Conservation (phyloP, 148 eudicot genomes). For the Polygonum aviculare region DNA sequence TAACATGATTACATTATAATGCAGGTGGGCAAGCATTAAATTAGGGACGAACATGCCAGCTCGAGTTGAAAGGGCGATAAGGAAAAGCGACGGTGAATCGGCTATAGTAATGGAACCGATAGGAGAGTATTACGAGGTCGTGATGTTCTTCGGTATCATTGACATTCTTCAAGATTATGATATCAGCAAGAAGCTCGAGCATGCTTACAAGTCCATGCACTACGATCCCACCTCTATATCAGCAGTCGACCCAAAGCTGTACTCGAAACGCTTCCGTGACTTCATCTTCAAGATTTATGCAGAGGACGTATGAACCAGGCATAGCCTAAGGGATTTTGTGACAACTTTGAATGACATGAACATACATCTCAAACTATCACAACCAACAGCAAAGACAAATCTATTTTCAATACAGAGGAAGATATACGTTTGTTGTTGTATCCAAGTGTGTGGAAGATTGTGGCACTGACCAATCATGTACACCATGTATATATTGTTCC, state of each 20-base stretch:
- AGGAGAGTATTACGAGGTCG: slow-evolving; percentile 8
- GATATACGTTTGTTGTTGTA: not conserved
- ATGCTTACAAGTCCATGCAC: slow-evolving; percentile 14
- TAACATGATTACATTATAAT: not conserved
- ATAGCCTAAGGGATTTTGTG: not conserved
- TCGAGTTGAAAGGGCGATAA: not conserved
- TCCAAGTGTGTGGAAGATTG: not conserved
- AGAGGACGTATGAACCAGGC: not conserved
- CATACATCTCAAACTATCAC: not conserved
- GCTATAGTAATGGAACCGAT: not conserved
- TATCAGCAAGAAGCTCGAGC: slow-evolving; percentile 12
- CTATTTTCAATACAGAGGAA: not conserved
- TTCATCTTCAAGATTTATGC: not conserved
- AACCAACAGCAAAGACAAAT: not conserved
- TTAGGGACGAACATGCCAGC: slow-evolving; percentile 11
- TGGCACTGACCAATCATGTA: not conserved
- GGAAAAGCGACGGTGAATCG: not conserved
- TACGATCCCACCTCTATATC: slow-evolving; percentile 13
- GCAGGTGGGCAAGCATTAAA: not conserved
- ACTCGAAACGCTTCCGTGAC: slow-evolving; percentile 10
- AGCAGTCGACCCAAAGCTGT: slow-evolving; percentile 15
- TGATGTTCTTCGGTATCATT: slow-evolving; percentile 10
- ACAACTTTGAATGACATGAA: not conserved
- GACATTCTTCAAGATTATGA: slow-evolving; percentile 11
- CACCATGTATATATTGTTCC: not conserved